Evolutionary conservation across 1,284 basidiomycete genomes (phyloP).

Genomic region (Tilletia caries): DNA sequence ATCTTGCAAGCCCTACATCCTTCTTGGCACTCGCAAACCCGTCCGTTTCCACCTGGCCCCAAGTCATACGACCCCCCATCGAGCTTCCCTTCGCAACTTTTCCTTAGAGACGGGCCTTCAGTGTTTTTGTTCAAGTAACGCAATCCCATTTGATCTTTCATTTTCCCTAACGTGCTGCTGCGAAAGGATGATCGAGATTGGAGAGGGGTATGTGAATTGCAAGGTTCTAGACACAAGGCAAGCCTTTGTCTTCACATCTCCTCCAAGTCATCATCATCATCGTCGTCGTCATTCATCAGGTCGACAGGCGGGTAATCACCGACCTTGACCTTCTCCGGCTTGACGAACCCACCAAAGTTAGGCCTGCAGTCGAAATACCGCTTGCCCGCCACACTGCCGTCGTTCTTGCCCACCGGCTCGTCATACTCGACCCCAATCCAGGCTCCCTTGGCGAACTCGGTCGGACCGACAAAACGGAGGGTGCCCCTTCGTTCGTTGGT

Average conservation of each 20-base stretch:
- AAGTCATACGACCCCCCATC: too few relatives aligned
- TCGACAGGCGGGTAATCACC: conserved; percentile 78
- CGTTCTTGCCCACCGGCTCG: conserved; percentile 91
- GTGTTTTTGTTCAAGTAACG: too few relatives aligned
- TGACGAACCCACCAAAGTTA: conserved; percentile 81
- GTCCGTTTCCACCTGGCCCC: too few relatives aligned
- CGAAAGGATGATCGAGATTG: too few relatives aligned
- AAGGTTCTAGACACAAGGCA: not conserved
- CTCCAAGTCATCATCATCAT: conserved; percentile 64
- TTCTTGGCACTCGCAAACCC: too few relatives aligned
- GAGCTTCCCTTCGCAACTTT: too few relatives aligned
- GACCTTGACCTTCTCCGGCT: conserved; percentile 73
- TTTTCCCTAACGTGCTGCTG: too few relatives aligned
- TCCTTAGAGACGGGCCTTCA: too few relatives aligned
- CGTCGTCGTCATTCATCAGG: conserved; percentile 68
- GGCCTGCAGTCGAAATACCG: conserved; percentile 76
- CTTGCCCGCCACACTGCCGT: conserved; percentile 84
- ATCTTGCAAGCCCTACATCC: too few relatives aligned
- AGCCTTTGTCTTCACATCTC: not conserved
- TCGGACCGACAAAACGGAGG: conserved; percentile 76
- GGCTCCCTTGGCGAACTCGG: conserved; percentile 65
- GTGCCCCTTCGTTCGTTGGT: conserved; percentile 67
- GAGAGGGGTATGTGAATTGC: not conserved
- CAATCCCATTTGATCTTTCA: too few relatives aligned
- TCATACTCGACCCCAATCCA: conserved; percentile 97